Evolutionary conservation across 2,329 filamentous ascomycete species (phyloP), one percentile per base, ranked within the genome.

Genomic region (Purpureocillium lavendulum): DNA sequence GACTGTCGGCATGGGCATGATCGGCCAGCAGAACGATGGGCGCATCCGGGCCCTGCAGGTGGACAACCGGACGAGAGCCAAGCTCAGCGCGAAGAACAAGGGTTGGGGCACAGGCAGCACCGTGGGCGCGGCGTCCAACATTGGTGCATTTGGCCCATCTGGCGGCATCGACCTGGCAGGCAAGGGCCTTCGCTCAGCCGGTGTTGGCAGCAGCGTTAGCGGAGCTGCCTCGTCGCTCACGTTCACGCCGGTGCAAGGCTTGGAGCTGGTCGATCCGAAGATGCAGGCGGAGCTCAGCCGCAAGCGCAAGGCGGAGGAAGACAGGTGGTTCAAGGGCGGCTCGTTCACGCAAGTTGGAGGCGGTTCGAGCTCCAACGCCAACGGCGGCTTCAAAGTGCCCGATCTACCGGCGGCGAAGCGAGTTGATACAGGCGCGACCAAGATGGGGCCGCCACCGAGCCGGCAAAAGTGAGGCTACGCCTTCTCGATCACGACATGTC

Each of bases 291-390:
- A 96, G 66, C 75, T 94, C 59, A 88, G 76, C 56, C 76, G 87
- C 52, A 97, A 97, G 69, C 73, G 88, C 47, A 94, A 95, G 59
- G 89, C 87, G 1, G 92, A 97, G 47, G 87, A 95, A 58, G 90
- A 97, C 57, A 73, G 87, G 30, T 98, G 88, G 83, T 98, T 98
- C 70, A 94, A 92, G 62, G 86, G 87, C 35, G 92, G 92, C n/a
- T 89, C 87, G 0, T 98, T 98, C 56, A 96, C 92, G 8, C 89
- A 96, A 60, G 76, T 94, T 40, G 80, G 80, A 9, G 66, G 67
- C 12, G 59, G 55, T 10, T 55, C 55, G 17, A 77, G 77, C 46
- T 47, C 47, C 37, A 56, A 71, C 17, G 16, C 36, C 32, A 44
- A 46, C 37, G 77, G 70, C 10, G 82, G 78, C 1, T 95, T 96